A percentile compares a stretch with the other conserved stretches of the same genome.
These are phyloP conservation scores for Corinectria fuckeliana DNA, from an alignment of 2,329 filamentous ascomycete genomes.

Conservation along the genomic window DNA sequence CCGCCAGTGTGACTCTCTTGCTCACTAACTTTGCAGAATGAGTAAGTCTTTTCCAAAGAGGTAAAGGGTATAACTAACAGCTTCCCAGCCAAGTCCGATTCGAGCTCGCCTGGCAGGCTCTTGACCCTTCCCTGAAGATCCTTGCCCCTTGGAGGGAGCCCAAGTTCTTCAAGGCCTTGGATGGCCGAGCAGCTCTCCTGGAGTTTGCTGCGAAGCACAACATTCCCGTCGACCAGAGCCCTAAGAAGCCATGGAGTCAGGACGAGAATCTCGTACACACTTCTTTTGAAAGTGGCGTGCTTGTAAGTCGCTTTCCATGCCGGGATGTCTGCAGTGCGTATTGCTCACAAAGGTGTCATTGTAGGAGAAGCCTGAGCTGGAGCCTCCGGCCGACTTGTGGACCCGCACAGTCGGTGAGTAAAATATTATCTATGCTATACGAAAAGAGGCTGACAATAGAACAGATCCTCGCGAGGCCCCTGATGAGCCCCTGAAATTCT, in stretches of 20 bases:
- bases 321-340: constrained; percentile 65
- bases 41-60: background rate
- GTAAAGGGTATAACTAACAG: background rate
- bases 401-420: constrained; percentile 55
- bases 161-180: constrained; percentile 55
- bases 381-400: constrained; percentile 72
- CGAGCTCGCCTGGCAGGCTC: constrained; percentile 5
- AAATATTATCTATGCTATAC: background rate
- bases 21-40: constrained; percentile 1
- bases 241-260: constrained; percentile 72
- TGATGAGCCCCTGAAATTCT: constrained; percentile 68
- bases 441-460: background rate
- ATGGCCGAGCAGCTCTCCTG: constrained; percentile 54
- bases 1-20: background rate
- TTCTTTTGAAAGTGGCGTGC: constrained; percentile 78
- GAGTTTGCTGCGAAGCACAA: constrained; percentile 71
- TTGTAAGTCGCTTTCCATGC: constrained; percentile 52
- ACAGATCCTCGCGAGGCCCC: constrained; percentile 67
- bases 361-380: constrained; percentile 57
- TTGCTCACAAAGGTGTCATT: constrained; percentile 77
- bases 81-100: background rate
- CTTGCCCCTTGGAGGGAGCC: constrained; percentile 78
- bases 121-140: constrained; percentile 71
- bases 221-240: constrained; percentile 76
- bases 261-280: constrained; percentile 75